Evolutionary conservation across 106 monocot genomes (phyloP).

Genomic region (Dioscorea zingiberensis): DNA sequence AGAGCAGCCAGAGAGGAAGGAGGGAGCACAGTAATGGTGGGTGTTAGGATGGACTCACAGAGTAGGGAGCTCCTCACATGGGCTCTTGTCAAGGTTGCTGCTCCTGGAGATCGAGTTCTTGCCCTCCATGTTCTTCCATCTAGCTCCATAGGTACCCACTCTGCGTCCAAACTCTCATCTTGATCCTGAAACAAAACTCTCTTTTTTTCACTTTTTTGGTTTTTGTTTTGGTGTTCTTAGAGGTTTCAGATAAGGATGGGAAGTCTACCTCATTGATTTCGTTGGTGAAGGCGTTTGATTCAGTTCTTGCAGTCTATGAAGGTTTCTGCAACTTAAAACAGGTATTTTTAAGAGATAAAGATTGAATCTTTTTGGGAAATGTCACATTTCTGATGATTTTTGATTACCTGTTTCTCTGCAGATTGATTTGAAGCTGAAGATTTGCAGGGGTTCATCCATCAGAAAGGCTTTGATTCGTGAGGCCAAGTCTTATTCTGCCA

Average conservation of each 20-base stretch:
- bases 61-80: slow-evolving; percentile 78
- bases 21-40: slow-evolving; percentile 48
- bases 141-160: not conserved
- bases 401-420: not conserved
- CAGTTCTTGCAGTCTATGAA: slow-evolving; percentile 11
- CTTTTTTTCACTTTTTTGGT: too few relatives aligned
- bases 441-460: slow-evolving; percentile 5
- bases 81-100: slow-evolving; percentile 73
- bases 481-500: not conserved
- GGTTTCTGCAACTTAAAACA: slow-evolving; percentile 14
- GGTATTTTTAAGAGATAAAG: slow-evolving; percentile 1
- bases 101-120: slow-evolving; percentile 59
- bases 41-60: slow-evolving; percentile 44
- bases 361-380: not conserved
- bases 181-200: too few relatives aligned
- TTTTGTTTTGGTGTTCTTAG: not conserved
- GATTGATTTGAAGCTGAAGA: slow-evolving; percentile 9
- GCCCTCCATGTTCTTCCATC: slow-evolving; percentile 63
- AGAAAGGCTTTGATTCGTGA: slow-evolving; percentile 7
- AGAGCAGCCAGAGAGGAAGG: not conserved
- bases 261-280: slow-evolving; percentile 1
- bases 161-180: too few relatives aligned
- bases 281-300: slow-evolving; percentile 4
- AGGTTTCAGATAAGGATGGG: not conserved
- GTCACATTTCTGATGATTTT: not conserved